Percentiles rank a stretch among this genome's conserved stretches.
phyloP scores from a whole-genome alignment of 2,329 filamentous ascomycete genomes.

The Beauveria scarabaeidicola region DNA sequence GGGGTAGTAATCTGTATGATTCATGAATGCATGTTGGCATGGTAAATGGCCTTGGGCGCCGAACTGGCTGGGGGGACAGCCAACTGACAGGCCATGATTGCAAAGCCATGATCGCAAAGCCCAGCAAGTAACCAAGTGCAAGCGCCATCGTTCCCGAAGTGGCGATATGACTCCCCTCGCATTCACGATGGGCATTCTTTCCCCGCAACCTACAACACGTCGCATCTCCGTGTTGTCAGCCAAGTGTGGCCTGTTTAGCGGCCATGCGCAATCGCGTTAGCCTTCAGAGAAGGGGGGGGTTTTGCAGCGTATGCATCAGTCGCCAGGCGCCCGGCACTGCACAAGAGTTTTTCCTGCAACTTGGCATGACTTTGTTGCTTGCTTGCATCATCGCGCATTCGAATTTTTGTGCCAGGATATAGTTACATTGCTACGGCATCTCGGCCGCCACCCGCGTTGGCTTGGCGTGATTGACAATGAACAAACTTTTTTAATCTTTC shows the following conservation, averaged over 20 bases:
- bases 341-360: background rate
- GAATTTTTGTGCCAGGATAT: no score
- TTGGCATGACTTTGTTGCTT: background rate
- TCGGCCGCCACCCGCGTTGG: background rate
- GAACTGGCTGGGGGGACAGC: no score
- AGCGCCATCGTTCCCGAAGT: background rate
- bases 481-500: background rate
- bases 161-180: conserved; percentile 3
- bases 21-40: no score
- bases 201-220: background rate
- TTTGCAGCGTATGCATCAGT: background rate
- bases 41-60: no score
- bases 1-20: no score
- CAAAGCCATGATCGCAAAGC: background rate
- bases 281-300: background rate
- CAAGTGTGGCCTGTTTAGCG: background rate
- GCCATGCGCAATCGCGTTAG: background rate
- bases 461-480: background rate
- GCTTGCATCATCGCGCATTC: background rate
- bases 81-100: background rate
- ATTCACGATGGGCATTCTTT: background rate
- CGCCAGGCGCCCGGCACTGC: background rate
- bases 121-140: background rate
- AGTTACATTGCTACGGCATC: background rate
- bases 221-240: background rate